Evolutionary conservation across 169 alveolate genomes (phyloP).

Genomic region (Babesia sp.): DNA sequence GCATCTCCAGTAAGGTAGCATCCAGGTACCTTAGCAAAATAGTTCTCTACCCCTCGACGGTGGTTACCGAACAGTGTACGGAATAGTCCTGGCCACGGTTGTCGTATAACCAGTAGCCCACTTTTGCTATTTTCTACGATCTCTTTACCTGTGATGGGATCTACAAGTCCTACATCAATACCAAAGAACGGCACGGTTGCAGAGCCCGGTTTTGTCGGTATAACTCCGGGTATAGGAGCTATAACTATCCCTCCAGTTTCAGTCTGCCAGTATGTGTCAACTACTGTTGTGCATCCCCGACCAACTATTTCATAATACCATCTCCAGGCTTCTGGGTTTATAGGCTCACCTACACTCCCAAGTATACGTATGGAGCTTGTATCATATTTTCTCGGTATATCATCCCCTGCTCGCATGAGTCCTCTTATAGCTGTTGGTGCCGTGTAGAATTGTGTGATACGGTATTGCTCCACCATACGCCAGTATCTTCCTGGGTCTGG

Average conservation of each 20-base stretch:
- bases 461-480: conserved; percentile 86
- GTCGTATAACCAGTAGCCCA: conserved; percentile 85
- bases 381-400: conserved; percentile 68
- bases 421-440: conserved; percentile 98
- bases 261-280: conserved; percentile 97
- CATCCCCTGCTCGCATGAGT: conserved; percentile 82
- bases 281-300: conserved; percentile 79
- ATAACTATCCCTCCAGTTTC: conserved; percentile 94
- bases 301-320: conserved; percentile 88
- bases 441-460: conserved; percentile 90
- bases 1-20: conserved; percentile 93
- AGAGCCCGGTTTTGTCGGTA: conserved; percentile 90
- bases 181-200: conserved; percentile 88
- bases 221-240: conserved; percentile 90
- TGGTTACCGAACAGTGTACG: conserved; percentile 89
- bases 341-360: conserved; percentile 92
- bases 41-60: conserved; percentile 78
- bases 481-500: conserved; percentile 92
- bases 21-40: conserved; percentile 83
- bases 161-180: conserved; percentile 84
- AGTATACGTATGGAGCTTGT: conserved; percentile 73
- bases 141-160: conserved; percentile 85
- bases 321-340: conserved; percentile 93
- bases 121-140: conserved; percentile 74
- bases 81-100: conserved; percentile 90